Evolutionary conservation across 2,329 filamentous ascomycete genomes (phyloP).

Genomic region (Nemania diffusa): DNA sequence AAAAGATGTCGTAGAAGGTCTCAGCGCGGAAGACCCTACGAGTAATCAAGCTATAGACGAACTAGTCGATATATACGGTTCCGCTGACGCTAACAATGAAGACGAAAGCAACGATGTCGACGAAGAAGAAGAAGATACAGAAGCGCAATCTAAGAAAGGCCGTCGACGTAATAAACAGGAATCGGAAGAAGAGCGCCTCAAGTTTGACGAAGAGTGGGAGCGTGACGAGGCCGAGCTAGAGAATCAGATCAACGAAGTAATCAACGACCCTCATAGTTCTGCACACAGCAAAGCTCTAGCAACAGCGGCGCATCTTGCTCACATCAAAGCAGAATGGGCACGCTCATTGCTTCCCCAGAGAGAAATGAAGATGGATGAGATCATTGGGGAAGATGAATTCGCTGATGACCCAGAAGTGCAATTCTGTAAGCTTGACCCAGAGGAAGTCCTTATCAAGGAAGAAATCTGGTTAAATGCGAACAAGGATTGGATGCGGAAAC

Average conservation of each 20-base stretch:
- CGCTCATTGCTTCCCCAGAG: constrained; percentile 60
- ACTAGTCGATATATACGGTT: constrained; percentile 48
- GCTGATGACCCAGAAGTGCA: constrained; percentile 88
- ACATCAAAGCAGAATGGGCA: constrained; percentile 63
- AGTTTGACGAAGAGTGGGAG: constrained; percentile 71
- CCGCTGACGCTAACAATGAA: constrained; percentile 50
- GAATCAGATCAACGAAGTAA: constrained; percentile 75
- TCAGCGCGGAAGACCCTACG: constrained; percentile 49
- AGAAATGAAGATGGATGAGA: constrained; percentile 66
- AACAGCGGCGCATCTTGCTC: constrained; percentile 65
- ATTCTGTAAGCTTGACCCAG: constrained; percentile 78
- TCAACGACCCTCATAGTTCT: constrained; percentile 67
- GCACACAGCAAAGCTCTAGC: constrained; percentile 68
- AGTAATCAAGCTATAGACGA: constrained; percentile 57
- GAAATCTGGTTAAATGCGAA: constrained; percentile 95
- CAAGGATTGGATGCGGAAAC: constrained; percentile 88
- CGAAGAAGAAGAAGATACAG: constrained; percentile 51
- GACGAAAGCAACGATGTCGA: constrained; percentile 50
- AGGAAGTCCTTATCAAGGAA: constrained; percentile 85
- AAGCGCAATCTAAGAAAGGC: constrained; percentile 28
- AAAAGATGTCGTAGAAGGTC: constrained; percentile 44
- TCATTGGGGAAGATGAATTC: constrained; percentile 84
- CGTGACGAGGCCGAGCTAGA: constrained; percentile 73
- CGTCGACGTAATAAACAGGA: constrained; percentile 31
- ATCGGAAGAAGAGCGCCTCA: constrained; percentile 55